These are phyloP conservation scores for Ulvella scutata DNA, from an alignment of 139 green algal genomes.

Conservation along the genomic window DNA sequence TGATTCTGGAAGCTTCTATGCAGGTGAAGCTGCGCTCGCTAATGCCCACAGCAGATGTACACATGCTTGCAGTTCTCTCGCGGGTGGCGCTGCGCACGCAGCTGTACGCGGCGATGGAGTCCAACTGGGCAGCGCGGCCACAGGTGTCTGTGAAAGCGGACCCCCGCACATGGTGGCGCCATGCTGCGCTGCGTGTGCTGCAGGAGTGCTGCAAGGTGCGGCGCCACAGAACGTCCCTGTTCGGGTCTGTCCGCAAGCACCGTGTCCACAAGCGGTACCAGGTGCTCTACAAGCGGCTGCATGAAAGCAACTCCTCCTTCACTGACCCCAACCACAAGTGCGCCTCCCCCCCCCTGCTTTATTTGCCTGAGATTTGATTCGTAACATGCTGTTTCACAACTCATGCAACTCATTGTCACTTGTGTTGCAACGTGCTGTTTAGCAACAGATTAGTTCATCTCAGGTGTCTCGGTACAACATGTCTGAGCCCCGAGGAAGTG, in stretches of 20 bases:
- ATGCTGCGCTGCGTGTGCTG: not conserved
- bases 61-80: not conserved
- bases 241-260: not conserved
- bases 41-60: not conserved
- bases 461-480: too few species aligned
- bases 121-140: not conserved
- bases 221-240: not conserved
- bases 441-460: too few species aligned
- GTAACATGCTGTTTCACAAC: too few species aligned
- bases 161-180: not conserved
- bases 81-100: not conserved
- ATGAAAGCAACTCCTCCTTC: not conserved
- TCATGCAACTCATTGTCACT: too few species aligned
- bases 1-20: not conserved
- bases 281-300: not conserved
- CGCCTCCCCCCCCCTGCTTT: too few species aligned
- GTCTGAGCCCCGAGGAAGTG: too few species aligned
- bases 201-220: not conserved
- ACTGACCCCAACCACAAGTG: not conserved
- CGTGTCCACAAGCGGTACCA: not conserved
- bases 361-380: too few species aligned
- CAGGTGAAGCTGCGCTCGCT: not conserved
- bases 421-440: too few species aligned
- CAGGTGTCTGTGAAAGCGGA: not conserved
- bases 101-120: not conserved